Conservation (phyloP, 2,329 filamentous ascomycete species). For the Fusarium nurragi region DNA sequence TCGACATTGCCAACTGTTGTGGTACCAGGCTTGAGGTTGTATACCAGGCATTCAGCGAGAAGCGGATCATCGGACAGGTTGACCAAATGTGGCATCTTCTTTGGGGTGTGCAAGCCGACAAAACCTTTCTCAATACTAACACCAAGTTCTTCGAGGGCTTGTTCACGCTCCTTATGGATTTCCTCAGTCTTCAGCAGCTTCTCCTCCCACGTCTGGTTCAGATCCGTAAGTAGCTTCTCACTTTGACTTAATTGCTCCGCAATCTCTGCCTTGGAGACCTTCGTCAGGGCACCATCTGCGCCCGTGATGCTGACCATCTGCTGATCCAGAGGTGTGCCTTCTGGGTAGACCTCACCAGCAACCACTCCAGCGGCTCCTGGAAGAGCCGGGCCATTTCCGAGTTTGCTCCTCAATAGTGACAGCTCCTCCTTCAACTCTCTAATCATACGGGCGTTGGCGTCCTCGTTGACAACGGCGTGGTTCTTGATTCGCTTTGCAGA, state of each 20-base stretch:
- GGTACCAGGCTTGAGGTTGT: conserved; percentile 95
- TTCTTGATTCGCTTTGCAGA: conserved; percentile 99
- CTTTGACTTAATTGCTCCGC: conserved; percentile 95
- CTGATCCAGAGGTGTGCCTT: conserved; percentile 91
- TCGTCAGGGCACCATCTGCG: conserved; percentile 85
- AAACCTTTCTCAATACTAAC: conserved; percentile 99
- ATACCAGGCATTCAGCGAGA: conserved; percentile 93
- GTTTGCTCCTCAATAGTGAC: conserved; percentile 83
- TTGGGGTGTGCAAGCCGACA: conserved; percentile 92
- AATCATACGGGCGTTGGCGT: conserved; percentile 99
- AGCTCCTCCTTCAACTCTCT: conserved; percentile 96
- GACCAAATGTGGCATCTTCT: conserved; percentile 99
- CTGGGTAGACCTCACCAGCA: conserved; percentile 85
- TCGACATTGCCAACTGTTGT: conserved; percentile 97
- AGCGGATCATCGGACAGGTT: conserved; percentile 96
- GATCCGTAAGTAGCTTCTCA: conserved; percentile 92
- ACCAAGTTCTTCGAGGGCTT: conserved; percentile 92
- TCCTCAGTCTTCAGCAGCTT: conserved; percentile 94
- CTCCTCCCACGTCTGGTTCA: conserved; percentile 99
- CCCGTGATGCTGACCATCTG: conserved; percentile 96
- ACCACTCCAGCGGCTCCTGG: conserved; percentile 61
- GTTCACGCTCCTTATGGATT: conserved; percentile 96
- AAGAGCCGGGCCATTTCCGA: conserved; percentile 65
- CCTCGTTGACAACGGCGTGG: conserved; percentile 98
- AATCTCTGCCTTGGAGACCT: conserved; percentile 98